Percentiles rank a stretch among this genome's conserved stretches.
These are phyloP conservation scores for Coemansia sp. DNA, from an alignment of 192 early-diverging fungal species.

Conservation along the genomic window DNA sequence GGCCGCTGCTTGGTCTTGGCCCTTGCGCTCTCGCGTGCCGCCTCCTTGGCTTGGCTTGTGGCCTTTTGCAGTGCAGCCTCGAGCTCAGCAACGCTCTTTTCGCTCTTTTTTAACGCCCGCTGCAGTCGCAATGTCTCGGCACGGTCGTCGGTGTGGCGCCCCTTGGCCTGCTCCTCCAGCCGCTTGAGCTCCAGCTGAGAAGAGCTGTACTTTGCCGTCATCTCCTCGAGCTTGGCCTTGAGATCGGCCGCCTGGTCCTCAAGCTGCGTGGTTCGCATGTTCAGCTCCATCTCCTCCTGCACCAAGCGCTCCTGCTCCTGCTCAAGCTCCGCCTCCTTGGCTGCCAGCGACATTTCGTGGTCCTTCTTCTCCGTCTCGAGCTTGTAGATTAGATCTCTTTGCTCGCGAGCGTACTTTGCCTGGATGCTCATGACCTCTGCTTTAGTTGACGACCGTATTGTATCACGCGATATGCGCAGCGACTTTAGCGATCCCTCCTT, in stretches of 20 bases:
- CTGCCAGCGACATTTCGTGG: conserved; percentile 37
- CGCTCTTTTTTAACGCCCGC: conserved; percentile 28
- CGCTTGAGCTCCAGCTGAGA: conserved; percentile 28
- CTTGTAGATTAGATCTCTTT: conserved; percentile 35
- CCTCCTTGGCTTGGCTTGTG: conserved; percentile 23
- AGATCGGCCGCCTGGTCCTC: conserved; percentile 52
- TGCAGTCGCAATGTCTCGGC: conserved; percentile 30
- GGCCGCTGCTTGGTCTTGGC: conserved; percentile 29
- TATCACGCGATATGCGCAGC: conserved; percentile 52
- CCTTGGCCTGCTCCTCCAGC: conserved; percentile 37
- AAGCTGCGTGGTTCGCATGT: conserved; percentile 45
- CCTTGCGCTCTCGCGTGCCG: conserved; percentile 17
- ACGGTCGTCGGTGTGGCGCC: conserved; percentile 24
- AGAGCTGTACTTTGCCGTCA: conserved; percentile 16
- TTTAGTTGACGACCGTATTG: conserved; percentile 47
- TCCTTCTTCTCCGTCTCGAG: conserved; percentile 41
- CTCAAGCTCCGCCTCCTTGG: conserved; percentile 45
- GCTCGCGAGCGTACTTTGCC: conserved; percentile 49
- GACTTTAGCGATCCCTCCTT: conserved; percentile 56
- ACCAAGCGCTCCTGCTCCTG: conserved; percentile 53
- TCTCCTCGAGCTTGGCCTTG: conserved; percentile 25
- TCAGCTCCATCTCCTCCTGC: conserved; percentile 54
- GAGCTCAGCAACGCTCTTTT: conserved; percentile 37
- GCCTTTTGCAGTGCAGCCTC: conserved; percentile 32
- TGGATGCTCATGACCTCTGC: conserved; percentile 56